Base-by-base conservation (phyloP, 352 stramenopile genomes). In the Phytopythium litorale region DNA sequence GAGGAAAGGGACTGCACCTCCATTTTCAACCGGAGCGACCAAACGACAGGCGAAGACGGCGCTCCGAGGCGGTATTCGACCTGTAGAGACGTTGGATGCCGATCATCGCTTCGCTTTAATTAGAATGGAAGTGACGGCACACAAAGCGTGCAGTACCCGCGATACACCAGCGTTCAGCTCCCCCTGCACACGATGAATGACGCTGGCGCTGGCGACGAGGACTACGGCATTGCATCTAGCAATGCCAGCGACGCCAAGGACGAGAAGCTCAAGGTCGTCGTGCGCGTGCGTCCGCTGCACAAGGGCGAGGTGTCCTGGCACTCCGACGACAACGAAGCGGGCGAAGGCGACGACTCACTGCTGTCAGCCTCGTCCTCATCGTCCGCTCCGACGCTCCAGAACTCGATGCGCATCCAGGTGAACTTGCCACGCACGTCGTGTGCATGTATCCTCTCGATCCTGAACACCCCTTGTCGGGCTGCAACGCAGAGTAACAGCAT, bases 221-320 rank as follows among this genome's bases (percentile, higher is more conserved):
- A 54, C 13, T 54, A 7, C 28, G 48, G 13, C 11, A 21, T 2
- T 33, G 33, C 16, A 7, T 3, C 23, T 3, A 30, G 19, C 9
- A 42, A 52, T 19, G 33, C 9, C 46, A 55, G 11, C n/a, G 40
- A 66, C 23, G 32, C 7, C 6, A 61, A 59, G 21, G 78, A 84
- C 50, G 79, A 89, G 60, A 86, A 79, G 42, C 61, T 89, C 55
- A 88, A 86, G 56, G 77, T 91, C 1, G 71, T 91, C 9, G 74
- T 90, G 30, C 75, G 81, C 25, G 71, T 88, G 37, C 68, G 81
- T 13, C 81, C 76, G 4, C 56, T 87, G 32, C 78, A 84, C 54
- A 72, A 72, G n/a, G 73, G 54, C 19, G 81, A 90, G 35, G 62
- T 82, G 45, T 21, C 71, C 9, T 88, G 78, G 78, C 19, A 50